Evolutionary conservation across 78 protist species (phyloP), one percentile per base, ranked within the genome.

Genomic region (Isochrysis galbana): DNA sequence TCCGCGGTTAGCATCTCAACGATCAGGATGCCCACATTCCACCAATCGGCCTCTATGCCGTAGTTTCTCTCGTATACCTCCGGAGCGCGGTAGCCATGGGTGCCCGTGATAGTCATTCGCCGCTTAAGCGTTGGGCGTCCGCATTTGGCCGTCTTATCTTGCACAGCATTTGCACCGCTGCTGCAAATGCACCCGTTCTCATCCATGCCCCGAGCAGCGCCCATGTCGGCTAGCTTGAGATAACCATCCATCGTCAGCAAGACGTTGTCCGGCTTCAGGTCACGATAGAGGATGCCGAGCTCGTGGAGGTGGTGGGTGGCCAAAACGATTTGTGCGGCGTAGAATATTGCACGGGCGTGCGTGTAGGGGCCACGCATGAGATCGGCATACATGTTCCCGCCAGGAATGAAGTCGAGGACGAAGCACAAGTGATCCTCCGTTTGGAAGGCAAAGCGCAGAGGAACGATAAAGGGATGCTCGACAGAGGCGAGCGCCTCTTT

Each of bases 391-490:
- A 93, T 48, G 87, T 93, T 91, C 34, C 94, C 94, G 22, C 94
- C 94, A 36, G 5, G 41, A 22, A 69, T 51, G 55, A 32, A 93
- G 45, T 93, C 95, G 82, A 82, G 45, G 48, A 93, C 91, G 36
- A 93, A 21, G 32, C 83, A 90, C 14, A 93, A 78, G 34, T 47
- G 83, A 39, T 90, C 78, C n/a, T 41, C 48, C 32, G 98, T 97
- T 92, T 98, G 96, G 89, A 95, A 93, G 26, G 96, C 86, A 41
- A 42, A 96, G 39, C 95, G 95, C 22, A 97, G 93, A 44, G 32
- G 26, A 17, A 97, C 97, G 80, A 97, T 84, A 87, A 96, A 96
- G 25, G 98, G 98, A 93, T 95, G 95, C 83, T 78, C 90, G 74
- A 97, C 94, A 72, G 69, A 39, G 41, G 94, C 95, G 36, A 97